Base-by-base conservation (phyloP, 1,139 yeast species). In the Suhomyces bolitotheri region DNA sequence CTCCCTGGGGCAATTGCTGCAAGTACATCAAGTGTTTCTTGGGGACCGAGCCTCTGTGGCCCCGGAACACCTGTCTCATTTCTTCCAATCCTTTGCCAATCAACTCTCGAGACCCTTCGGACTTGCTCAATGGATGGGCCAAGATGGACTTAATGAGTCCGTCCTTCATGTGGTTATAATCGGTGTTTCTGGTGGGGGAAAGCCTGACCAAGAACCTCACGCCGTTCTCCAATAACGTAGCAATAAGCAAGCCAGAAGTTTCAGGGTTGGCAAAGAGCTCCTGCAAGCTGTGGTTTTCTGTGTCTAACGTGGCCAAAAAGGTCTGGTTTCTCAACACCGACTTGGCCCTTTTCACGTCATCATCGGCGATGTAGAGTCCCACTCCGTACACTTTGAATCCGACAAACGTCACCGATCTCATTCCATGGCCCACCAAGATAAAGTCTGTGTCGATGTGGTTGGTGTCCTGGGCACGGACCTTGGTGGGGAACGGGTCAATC, bases 121-220 rank as follows among this genome's bases (percentile, higher is more conserved):
- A 25, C 41, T 68, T 71, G 36, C 73, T 65, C 41, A 60, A 56
- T 2, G 79, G 76, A 49, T 76, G 76, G 19, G 82, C 79, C 54
- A 79, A 67, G 31, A 82, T 73, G 2, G 95, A 80, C 53, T 92
- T 83, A 38, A 88, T 78, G 45, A 92, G 76, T 0, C 97, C 97
- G 54, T 92, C 97, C 49, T 85, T 77, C 56, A 92, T 63, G 57
- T 92, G 97, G 44, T 79, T 79, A 59, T 84, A 87, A 58, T 90
- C 97, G 1, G 97, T 90, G 56, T 85, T 87, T 53, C 95, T 75
- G 8, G 84, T 81, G 0, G 98, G 97, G 13, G 84, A 81, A 45
- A 92, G 81, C 45, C 95, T 71, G 22, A 88, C 80, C 31, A 80
- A 67, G 48, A 88, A 71, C 40, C 78, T 73, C 15, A 85, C 74